Base-by-base conservation (phyloP, 106 monocot genomes). In the Vanilla planifolia region DNA sequence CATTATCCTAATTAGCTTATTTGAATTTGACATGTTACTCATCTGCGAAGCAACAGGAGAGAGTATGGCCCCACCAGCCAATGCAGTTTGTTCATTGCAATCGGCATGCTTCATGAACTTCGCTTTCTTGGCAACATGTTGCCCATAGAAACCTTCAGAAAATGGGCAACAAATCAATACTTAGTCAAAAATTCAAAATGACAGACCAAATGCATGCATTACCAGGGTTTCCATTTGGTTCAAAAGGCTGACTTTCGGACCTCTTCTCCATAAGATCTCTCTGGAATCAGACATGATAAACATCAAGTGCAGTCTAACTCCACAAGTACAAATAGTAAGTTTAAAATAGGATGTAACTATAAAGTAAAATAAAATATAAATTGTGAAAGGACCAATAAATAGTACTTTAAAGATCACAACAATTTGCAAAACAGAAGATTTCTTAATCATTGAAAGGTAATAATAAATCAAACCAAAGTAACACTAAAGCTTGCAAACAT, bases 1-100 rank as follows among this genome's bases (percentile, higher is more conserved):
- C 60, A 85, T 81, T 43, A 88, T 73, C 72, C 88, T 99, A 46
- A 92, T 87, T 9, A 91, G 61, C 67, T 83, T 92, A 53, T 80
- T 85, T 67, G 92, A 68, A 62, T 81, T 88, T 11, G 92, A 66
- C 95, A 95, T 95, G 63, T 81, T 88, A 74, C 85, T 93, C 76
- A 79, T 88, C 52, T 99, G 98, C 46, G 92, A 99, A 76, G 98
- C 88, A 61, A 73, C 92, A 6, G 92, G 84, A 68, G 92, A 99
- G 67, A 70, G 51, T 64, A 85, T 64, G 14, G 85, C 75, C 5
- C 81, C 85, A 65, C 34, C 50, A 17, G 61, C 52, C 59, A 78
- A 72, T 15, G 63, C 51, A 55, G 73, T 33, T 34, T 52, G 70
- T 50, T 93, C 88, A 37, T 70, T 68, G 13, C 74, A 74, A 65